Base-by-base conservation (phyloP, 192 early-diverging fungal species). In the Backusella psychrophila region DNA sequence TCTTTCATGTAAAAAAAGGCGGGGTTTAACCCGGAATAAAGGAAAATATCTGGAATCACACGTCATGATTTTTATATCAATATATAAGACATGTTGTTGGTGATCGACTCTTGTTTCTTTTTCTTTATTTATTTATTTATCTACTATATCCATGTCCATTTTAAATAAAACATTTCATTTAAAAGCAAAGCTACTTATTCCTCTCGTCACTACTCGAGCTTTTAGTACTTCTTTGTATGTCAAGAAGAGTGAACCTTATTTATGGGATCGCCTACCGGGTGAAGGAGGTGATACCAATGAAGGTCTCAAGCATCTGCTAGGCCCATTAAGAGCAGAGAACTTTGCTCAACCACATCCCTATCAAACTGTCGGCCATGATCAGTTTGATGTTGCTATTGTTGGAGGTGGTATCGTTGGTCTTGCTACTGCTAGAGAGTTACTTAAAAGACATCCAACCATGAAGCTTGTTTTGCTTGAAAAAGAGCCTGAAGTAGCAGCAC, bases 1-100 rank as follows among this genome's bases (percentile, higher is more conserved):
- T 99, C 90, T 99, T 99, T 84, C 90, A 87, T 31, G 85, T 86
- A 74, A 91, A 89, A 74, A 80, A 82, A 3, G 85, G 85, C 14
- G 81, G 82, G 39, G 87, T 88, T 35, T 88, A 83, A 84, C 17
- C 46, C 21, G 35, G 38, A 33, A 23, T 38, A 73, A 14, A 73
- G 33, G 49, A 38, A 53, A 44, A 41, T 41, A 41, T 46, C 0
- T 12, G 15, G 11, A 68, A 1, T 19, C 15, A n/a, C 17, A 68
- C 33, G 15, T 68, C 66, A 35, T 35, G 35, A n/a, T 33, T 17
- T 68, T 68, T 66, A 2, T 34, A 31, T 35, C 6, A 31, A n/a
- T 34, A 68, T 34, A 67, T 19, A 67, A 35, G 36, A 6, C 38
- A 39, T 33, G 11, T 69, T 33, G 68, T 19, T 74, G 19, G n/a